Evolutionary conservation across 176 grass and related monocot species (phyloP).

Genomic region (Ensete ventricosum): DNA sequence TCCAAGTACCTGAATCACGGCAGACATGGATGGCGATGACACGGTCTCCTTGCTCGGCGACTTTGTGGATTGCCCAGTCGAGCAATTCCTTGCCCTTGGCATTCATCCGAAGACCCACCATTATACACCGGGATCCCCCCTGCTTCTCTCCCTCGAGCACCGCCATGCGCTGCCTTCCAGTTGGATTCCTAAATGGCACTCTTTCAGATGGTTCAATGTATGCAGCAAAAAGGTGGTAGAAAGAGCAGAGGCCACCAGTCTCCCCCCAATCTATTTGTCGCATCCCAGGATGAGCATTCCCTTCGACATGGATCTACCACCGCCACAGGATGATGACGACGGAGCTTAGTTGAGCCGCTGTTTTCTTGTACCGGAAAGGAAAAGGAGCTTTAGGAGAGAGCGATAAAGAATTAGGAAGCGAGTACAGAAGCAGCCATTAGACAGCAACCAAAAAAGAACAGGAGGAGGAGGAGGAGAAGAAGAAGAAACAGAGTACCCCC

Average conservation of each 20-base stretch:
- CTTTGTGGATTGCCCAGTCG: conserved; percentile 48
- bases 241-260: neutral
- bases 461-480: neutral
- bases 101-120: conserved; percentile 81
- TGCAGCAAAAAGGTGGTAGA: neutral
- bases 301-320: no score
- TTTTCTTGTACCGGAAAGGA: neutral
- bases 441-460: neutral
- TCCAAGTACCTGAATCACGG: conserved; percentile 49
- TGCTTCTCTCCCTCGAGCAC: conserved; percentile 20
- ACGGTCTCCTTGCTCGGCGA: conserved; percentile 56
- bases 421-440: neutral
- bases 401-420: neutral
- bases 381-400: neutral
- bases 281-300: conserved; percentile 12
- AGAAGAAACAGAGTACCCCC: neutral
- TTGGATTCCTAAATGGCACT: no score
- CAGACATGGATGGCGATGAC: conserved; percentile 84
- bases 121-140: conserved; percentile 45
- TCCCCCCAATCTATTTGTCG: conserved; percentile 25
- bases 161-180: no score
- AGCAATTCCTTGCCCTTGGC: conserved; percentile 68
- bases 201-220: neutral
- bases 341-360: neutral
- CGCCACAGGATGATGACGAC: neutral